Conservation (phyloP, 106 monocot species). For the Dioscorea alata region DNA sequence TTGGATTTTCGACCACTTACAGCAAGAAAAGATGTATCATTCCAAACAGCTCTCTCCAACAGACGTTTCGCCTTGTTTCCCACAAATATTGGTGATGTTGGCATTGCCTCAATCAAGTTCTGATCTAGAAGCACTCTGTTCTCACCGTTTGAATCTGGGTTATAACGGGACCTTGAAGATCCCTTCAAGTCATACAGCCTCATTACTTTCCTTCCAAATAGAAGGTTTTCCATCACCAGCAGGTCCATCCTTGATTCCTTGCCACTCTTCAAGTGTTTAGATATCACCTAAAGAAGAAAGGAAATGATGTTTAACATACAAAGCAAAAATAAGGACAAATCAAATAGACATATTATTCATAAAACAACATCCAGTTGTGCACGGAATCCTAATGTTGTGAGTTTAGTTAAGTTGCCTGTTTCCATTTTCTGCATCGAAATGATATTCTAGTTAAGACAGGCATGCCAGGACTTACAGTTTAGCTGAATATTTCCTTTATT, state of each 20-base stretch:
- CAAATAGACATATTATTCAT: no score
- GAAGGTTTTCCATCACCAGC: constrained; percentile 86
- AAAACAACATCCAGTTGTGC: no score
- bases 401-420: no score
- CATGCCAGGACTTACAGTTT: no score
- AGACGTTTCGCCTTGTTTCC: constrained; percentile 80
- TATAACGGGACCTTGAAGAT: constrained; percentile 70
- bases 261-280: constrained; percentile 62
- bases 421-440: no score
- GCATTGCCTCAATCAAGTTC: constrained; percentile 83
- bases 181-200: constrained; percentile 90
- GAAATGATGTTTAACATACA: background rate
- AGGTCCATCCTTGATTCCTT: constrained; percentile 79
- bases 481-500: no score
- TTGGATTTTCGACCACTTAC: constrained; percentile 25
- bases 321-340: no score
- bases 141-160: constrained; percentile 68
- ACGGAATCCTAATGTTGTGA: no score
- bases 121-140: constrained; percentile 91
- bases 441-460: no score
- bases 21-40: constrained; percentile 85
- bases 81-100: constrained; percentile 90
- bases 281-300: constrained; percentile 34
- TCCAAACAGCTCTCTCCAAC: constrained; percentile 95
- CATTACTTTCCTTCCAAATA: constrained; percentile 63